A percentile compares a stretch with the other conserved stretches of the same genome.
These are phyloP conservation scores for Larix kaempferi DNA, from an alignment of 75 land plant genomes.

Conservation along the genomic window DNA sequence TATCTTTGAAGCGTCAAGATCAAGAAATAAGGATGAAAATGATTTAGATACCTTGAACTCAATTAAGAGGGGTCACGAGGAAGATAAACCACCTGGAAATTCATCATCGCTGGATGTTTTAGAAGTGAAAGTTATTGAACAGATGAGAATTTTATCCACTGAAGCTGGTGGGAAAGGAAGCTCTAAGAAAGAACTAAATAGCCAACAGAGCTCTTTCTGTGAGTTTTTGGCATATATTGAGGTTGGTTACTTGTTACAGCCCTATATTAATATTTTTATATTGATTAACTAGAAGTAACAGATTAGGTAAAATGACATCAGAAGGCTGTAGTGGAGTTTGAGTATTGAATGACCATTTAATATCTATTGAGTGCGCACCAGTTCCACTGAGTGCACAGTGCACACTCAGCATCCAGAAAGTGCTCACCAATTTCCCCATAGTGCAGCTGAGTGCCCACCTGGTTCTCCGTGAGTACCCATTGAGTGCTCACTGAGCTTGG, in stretches of 20 bases:
- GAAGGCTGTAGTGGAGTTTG: too few relatives aligned
- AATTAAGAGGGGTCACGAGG: neutral
- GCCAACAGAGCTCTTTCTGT: constrained; percentile 58
- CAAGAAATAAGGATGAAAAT: constrained; percentile 13
- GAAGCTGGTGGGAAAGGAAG: constrained; percentile 89
- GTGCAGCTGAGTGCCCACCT: too few relatives aligned
- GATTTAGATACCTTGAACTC: constrained; percentile 3
- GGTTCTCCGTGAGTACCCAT: too few relatives aligned
- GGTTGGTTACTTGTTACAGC: constrained; percentile 26
- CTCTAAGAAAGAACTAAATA: constrained; percentile 65
- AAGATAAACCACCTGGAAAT: constrained; percentile 5
- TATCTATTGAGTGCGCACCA: too few relatives aligned
- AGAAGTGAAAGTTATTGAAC: constrained; percentile 49
- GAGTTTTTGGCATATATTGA: constrained; percentile 66
- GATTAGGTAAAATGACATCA: too few relatives aligned
- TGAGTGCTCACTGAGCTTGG: too few relatives aligned
- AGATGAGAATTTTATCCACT: constrained; percentile 51
- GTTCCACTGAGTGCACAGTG: too few relatives aligned
- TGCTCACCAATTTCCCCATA: too few relatives aligned
- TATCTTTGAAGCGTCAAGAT: constrained; percentile 49
- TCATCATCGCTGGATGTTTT: constrained; percentile 16
- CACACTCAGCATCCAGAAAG: too few relatives aligned
- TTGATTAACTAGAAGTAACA: too few relatives aligned
- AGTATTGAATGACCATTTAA: too few relatives aligned
- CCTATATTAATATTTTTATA: too few relatives aligned